Evolutionary conservation across 1,284 basidiomycete species (phyloP).

Genomic region (Ceratobasidium papillatum): DNA sequence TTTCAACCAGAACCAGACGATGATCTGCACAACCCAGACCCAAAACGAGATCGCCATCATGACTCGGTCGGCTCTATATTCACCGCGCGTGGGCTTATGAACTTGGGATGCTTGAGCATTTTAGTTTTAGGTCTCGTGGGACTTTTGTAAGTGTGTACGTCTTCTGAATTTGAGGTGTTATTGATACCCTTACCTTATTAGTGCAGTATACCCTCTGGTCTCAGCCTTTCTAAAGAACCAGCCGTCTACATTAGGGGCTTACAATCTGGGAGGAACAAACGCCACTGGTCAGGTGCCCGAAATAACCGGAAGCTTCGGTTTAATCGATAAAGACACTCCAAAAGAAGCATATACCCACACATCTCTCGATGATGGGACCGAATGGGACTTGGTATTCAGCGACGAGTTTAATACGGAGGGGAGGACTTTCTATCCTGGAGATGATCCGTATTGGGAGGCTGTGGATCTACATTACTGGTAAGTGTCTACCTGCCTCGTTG

Average conservation of each 20-base stretch:
- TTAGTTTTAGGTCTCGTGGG: conserved; percentile 69
- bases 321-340: conserved; percentile 81
- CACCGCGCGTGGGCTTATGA: conserved; percentile 74
- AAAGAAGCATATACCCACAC: conserved; percentile 52
- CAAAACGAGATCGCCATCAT: conserved; percentile 68
- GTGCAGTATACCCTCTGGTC: conserved; percentile 59
- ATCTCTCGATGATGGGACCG: conserved; percentile 52
- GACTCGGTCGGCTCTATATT: conserved; percentile 72
- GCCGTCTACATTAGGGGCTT: conserved; percentile 46
- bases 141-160: conserved; percentile 68
- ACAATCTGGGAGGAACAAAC: conserved; percentile 61
- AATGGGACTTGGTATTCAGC: conserved; percentile 57
- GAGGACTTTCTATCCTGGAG: conserved; percentile 59
- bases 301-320: conserved; percentile 69
- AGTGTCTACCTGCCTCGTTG: background rate
- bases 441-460: conserved; percentile 59
- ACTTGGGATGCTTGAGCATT: conserved; percentile 78
- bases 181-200: background rate
- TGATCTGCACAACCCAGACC: conserved; percentile 58
- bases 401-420: conserved; percentile 60
- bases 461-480: conserved; percentile 60
- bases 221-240: conserved; percentile 48
- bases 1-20: conserved; percentile 53
- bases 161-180: background rate
- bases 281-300: conserved; percentile 61